phyloP scores from a whole-genome alignment of 371 early-diverging fungal species.

The Zopfochytrium polystomum region DNA sequence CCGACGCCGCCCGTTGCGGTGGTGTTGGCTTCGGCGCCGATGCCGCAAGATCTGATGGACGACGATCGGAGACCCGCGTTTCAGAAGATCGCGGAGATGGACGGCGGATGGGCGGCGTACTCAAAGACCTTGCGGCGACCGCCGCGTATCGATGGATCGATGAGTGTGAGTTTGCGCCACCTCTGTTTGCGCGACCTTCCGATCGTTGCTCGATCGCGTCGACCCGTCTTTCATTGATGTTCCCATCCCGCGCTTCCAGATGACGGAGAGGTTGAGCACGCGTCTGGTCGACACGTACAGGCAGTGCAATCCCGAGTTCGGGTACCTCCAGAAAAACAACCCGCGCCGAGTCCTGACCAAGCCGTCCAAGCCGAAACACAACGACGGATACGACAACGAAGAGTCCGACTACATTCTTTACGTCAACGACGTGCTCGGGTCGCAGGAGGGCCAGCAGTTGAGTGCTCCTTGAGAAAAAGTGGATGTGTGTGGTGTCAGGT shows the following conservation, averaged over 20 bases:
- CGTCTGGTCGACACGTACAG: constrained; percentile 62
- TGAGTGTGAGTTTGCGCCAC: background rate
- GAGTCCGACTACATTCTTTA: constrained; percentile 91
- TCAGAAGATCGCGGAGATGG: too few relatives aligned
- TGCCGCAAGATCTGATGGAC: too few relatives aligned
- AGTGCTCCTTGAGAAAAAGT: constrained; percentile 1
- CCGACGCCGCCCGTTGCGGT: too few relatives aligned
- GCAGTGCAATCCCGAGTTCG: constrained; percentile 68
- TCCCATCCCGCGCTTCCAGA: constrained; percentile 9
- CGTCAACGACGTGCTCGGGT: constrained; percentile 89
- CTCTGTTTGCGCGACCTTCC: background rate
- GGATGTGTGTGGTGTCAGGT: background rate
- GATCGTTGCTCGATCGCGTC: background rate
- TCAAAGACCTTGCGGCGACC: too few relatives aligned
- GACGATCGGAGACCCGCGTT: too few relatives aligned
- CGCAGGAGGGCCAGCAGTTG: constrained; percentile 76
- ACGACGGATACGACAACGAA: constrained; percentile 91
- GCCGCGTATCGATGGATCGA: too few relatives aligned
- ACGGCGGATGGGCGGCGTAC: too few relatives aligned
- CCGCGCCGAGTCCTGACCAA: constrained; percentile 91
- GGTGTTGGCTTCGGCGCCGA: too few relatives aligned
- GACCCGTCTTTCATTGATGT: background rate
- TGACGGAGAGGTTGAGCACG: constrained; percentile 21
- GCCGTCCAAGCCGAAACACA: constrained; percentile 80
- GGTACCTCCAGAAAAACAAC: constrained; percentile 62